Percentiles rank a stretch among this genome's conserved stretches.
phyloP scores from a whole-genome alignment of 345 rosid species.

The Alliaria petiolata region DNA sequence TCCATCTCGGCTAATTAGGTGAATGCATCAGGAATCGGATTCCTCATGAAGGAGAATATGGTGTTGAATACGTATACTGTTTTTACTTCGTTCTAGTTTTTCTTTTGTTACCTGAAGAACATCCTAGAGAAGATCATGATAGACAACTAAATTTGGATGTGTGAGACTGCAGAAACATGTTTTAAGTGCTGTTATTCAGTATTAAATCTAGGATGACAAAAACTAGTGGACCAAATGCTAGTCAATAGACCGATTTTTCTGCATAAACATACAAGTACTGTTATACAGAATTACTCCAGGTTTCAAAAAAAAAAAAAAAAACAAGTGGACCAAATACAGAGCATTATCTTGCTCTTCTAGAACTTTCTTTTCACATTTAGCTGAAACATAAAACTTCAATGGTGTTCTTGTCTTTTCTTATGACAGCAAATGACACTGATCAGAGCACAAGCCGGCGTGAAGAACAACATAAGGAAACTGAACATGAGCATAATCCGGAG shows the following conservation, averaged over 20 bases:
- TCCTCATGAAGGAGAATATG: background rate
- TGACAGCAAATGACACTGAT: constrained; percentile 81
- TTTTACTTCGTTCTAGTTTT: background rate
- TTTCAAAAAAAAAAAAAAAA: background rate
- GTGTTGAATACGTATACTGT: background rate
- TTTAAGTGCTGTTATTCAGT: too few relatives aligned
- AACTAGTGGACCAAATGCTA: background rate
- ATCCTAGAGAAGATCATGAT: background rate
- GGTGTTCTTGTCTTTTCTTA: background rate
- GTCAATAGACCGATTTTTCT: too few relatives aligned
- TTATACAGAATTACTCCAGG: background rate
- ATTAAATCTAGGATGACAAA: too few relatives aligned
- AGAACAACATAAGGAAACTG: constrained; percentile 86
- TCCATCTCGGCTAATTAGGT: background rate
- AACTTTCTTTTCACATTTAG: too few relatives aligned
- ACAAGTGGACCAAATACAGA: background rate
- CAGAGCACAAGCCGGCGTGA: constrained; percentile 91
- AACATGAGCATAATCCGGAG: constrained; percentile 70
- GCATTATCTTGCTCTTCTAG: background rate
- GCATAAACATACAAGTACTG: background rate
- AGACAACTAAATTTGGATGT: background rate
- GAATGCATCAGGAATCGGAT: background rate
- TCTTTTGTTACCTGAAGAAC: background rate
- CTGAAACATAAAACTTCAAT: background rate
- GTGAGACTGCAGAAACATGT: background rate